phyloP scores from a whole-genome alignment of 1,284 basidiomycete genomes.

The Cryptococcus sp. region DNA sequence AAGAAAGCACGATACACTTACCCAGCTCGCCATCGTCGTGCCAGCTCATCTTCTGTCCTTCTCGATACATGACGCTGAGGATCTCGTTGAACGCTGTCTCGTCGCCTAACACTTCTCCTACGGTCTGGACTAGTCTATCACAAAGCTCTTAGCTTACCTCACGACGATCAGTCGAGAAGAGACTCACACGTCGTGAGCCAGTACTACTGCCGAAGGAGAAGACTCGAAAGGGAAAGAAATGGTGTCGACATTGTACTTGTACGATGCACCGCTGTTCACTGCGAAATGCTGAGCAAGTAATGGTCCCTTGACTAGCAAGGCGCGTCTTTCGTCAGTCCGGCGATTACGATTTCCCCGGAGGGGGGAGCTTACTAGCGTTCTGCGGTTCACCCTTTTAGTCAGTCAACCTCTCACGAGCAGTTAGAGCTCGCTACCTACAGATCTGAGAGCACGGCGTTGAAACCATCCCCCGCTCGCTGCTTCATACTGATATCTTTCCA shows the following conservation, averaged over 20 bases:
- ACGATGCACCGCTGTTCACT: conserved; percentile 45
- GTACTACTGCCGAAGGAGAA: conserved; percentile 36
- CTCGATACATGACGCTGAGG: conserved; percentile 46
- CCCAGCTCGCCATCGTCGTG: conserved; percentile 50
- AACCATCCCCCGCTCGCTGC: conserved; percentile 36
- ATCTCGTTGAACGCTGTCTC: conserved; percentile 44
- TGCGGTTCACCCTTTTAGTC: neutral
- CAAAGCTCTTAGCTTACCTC: neutral
- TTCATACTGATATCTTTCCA: conserved; percentile 36
- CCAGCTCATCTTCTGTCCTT: conserved; percentile 51
- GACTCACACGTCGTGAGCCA: conserved; percentile 38
- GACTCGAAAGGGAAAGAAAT: conserved; percentile 37
- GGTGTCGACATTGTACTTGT: conserved; percentile 49
- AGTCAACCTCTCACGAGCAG: neutral
- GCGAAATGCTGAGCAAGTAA: conserved; percentile 48
- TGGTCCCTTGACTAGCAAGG: conserved; percentile 20
- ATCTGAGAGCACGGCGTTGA: conserved; percentile 36
- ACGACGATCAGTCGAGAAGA: neutral
- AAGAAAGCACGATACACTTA: conserved; percentile 13
- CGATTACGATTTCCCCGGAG: neutral
- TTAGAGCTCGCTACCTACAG: conserved; percentile 10
- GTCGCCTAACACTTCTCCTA: conserved; percentile 21
- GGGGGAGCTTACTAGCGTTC: conserved; percentile 5
- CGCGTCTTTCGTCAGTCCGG: neutral
- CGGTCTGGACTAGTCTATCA: conserved; percentile 23